phyloP scores from a whole-genome alignment of 345 rosid species.

The Populus euphratica region DNA sequence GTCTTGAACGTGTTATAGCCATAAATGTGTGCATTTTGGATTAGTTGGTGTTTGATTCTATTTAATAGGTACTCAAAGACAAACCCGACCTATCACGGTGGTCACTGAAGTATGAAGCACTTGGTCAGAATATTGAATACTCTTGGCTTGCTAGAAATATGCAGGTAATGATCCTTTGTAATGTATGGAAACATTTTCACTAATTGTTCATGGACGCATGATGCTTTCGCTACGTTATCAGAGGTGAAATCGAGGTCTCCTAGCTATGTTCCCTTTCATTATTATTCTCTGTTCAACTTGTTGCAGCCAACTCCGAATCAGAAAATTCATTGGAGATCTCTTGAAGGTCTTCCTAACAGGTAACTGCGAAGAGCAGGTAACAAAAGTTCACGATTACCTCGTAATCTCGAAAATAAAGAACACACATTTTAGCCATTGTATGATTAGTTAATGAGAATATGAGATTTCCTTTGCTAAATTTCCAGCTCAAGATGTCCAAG shows the following conservation, averaged over 20 bases:
- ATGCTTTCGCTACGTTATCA: neutral
- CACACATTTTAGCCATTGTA: neutral
- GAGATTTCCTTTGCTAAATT: neutral
- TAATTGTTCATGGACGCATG: neutral
- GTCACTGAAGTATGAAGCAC: slow-evolving; percentile 77
- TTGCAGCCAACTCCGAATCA: slow-evolving; percentile 83
- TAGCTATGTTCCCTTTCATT: neutral
- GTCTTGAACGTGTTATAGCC: neutral
- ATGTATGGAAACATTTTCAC: neutral
- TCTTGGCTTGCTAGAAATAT: slow-evolving; percentile 93
- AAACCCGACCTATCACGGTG: slow-evolving; percentile 75
- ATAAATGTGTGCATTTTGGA: neutral
- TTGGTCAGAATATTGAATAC: slow-evolving; percentile 72
- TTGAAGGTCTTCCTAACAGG: slow-evolving; percentile 86
- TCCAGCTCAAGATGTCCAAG: neutral
- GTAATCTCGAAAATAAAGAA: neutral
- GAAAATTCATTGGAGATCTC: slow-evolving; percentile 88
- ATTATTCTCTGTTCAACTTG: slow-evolving; percentile 1
- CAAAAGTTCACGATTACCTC: neutral
- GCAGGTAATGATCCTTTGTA: slow-evolving; percentile 48
- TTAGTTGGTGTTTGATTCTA: slow-evolving; percentile 18
- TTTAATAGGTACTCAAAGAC: slow-evolving; percentile 58
- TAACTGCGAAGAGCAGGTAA: slow-evolving; percentile 14
- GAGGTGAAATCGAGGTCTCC: neutral
- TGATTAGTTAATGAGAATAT: neutral